Base-by-base conservation (phyloP, 768 basidiomycete species). In the Suillus brevipes region DNA sequence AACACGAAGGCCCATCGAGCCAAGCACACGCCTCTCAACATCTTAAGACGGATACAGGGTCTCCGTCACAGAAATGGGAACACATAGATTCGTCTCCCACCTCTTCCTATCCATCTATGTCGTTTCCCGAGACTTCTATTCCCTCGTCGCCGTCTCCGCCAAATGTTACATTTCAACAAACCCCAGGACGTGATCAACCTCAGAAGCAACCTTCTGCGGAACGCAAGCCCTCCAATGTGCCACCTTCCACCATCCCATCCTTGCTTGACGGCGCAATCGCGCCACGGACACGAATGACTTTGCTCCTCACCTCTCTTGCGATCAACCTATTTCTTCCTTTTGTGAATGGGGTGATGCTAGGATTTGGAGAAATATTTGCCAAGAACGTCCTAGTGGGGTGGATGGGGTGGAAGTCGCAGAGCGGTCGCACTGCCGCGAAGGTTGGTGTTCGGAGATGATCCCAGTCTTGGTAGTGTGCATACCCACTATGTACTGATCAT, bases 281-380 rank as follows among this genome's bases (percentile, higher is more conserved):
- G 43, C 81, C 81, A 59, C 85, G 85, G 67, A 89, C 58, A 59
- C 25, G 40, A 31, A 71, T 86, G 55, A 85, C 84, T 47, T 91
- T 93, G 10, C 74, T 92, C 60, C 76, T 89, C 62, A 88, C 91
- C 18, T 87, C 90, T 28, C 74, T 95, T 67, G 90, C 90, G 34
- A 91, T 97, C 74, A 96, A 97, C 74, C 74, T 97, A 66, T 73
- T 91, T 1, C 82, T 97, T 45, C 94, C 94, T 0, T 97, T 97
- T 75, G 84, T 97, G 10, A 97, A 96, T 68, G 95, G 94, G 23
- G 91, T 97, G 64, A 97, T 97, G 94, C 86, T 95, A 60, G 94
- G 94, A n/a, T 95, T 96, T 73, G 94, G 94, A 47, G 95, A 97
- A 77, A 91, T 97, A 59, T 94, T 95, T 73, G 94, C 91, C 42